Evolutionary conservation across 2,329 filamentous ascomycete species (phyloP), one percentile per base, ranked within the genome.

Genomic region (Aspergillus sp.): DNA sequence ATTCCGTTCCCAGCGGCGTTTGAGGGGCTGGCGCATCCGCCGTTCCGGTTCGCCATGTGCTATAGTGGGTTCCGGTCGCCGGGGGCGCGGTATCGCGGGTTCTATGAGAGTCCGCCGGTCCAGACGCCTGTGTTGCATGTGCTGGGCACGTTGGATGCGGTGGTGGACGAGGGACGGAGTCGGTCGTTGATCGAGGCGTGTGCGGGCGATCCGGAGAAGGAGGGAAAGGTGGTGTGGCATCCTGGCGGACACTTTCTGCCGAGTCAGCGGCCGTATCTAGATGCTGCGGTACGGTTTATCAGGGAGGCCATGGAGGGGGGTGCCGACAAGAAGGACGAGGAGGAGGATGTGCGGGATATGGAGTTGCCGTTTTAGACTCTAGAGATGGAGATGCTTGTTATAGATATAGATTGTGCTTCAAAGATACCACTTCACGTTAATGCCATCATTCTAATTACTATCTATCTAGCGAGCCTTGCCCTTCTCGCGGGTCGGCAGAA

Each of bases 241-340:
- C 92, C 93, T 1, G 93, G 93, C 7, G 92, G 92, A 0, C 93
- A 97, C 70, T 91, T 95, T 65, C 82, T 96, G 64, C 93, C 93
- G 0, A 85, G 90, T 54, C 84, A 86, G 60, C 90, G 88, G 75
- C 87, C 91, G 60, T 94, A 88, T 81, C 83, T 87, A 17, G 86
- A 87, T 77, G 87, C 87, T 30, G 73, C 95, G 58, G 85, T 87
- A 4, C 83, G 80, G 0, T 95, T 92, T 66, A 83, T 94, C 45
- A 78, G 76, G 61, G 79, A 81, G 56, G 71, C 73, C 44, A 57
- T 83, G 58, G 75, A 77, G 46, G 70, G 64, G 30, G 55, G 56
- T 13, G 46, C 67, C 43, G 66, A 67, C 40, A 65, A 70, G 56
- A 59, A 73, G 50, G 66, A 84, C 56, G 81, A 83, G 61, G 79